phyloP scores from a whole-genome alignment of 1,284 basidiomycete genomes.

The Ustilago trichophora region DNA sequence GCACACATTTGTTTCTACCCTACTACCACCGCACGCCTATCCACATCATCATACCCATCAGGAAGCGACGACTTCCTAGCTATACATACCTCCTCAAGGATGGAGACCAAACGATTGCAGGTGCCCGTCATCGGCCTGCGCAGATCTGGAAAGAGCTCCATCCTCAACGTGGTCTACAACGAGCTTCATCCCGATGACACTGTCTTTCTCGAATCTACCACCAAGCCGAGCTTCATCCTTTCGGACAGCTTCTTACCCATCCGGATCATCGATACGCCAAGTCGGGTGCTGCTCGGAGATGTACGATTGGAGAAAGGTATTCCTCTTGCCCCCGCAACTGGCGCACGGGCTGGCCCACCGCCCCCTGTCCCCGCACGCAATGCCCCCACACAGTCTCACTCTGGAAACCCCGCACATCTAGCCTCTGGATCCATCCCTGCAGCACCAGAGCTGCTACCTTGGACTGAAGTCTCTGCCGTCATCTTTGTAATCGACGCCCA shows the following conservation, averaged over 20 bases:
- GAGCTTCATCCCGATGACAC: slow-evolving; percentile 83
- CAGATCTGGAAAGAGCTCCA: slow-evolving; percentile 86
- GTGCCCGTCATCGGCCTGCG: slow-evolving; percentile 45
- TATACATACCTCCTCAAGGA: not conserved
- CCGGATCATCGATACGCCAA: slow-evolving; percentile 95
- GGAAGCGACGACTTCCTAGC: no score
- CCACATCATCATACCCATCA: no score
- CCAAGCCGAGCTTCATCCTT: slow-evolving; percentile 28
- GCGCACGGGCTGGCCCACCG: slow-evolving; percentile 23
- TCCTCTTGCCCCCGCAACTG: slow-evolving; percentile 16
- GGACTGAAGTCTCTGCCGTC: slow-evolving; percentile 68
- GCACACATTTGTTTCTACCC: no score
- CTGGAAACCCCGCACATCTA: not conserved
- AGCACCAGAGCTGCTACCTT: slow-evolving; percentile 29
- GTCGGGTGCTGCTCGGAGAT: slow-evolving; percentile 71
- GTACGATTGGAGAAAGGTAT: slow-evolving; percentile 37
- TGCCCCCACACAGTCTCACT: slow-evolving; percentile 5
- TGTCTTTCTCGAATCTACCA: slow-evolving; percentile 80
- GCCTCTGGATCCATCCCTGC: not conserved
- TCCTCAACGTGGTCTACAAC: slow-evolving; percentile 89
- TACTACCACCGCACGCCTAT: no score
- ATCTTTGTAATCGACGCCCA: slow-evolving; percentile 98
- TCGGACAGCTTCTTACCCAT: slow-evolving; percentile 86
- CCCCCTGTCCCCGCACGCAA: slow-evolving; percentile 35
- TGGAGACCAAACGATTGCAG: slow-evolving; percentile 37